These are phyloP conservation scores for Parathielavia appendiculata DNA, from an alignment of 495 filamentous ascomycete genomes.

Conservation along the genomic window DNA sequence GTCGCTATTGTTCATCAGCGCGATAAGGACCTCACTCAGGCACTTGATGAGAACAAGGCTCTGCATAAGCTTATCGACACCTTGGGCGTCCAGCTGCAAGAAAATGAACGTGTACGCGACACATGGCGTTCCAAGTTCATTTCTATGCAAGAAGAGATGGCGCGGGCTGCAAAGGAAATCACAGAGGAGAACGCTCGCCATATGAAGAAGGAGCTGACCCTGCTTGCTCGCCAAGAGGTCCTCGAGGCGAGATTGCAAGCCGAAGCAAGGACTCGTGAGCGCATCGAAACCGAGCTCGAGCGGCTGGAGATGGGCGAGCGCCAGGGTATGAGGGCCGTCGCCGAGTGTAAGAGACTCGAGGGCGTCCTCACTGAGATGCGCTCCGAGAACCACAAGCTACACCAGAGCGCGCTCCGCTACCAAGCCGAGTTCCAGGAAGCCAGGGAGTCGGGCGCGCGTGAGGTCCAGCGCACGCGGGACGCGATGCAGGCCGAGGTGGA, in stretches of 20 bases:
- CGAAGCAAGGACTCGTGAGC: conserved; percentile 69
- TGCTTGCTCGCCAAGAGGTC: conserved; percentile 69
- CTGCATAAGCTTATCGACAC: conserved; percentile 62
- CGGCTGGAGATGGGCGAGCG: conserved; percentile 69
- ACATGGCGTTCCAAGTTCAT: conserved; percentile 75
- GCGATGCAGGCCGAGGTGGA: conserved; percentile 78
- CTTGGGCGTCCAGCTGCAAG: conserved; percentile 71
- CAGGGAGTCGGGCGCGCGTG: conserved; percentile 65
- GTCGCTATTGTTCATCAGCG: conserved; percentile 38
- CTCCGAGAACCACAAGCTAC: conserved; percentile 62
- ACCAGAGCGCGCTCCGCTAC: conserved; percentile 59
- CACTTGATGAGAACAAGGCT: conserved; percentile 44
- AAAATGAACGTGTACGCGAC: conserved; percentile 73
- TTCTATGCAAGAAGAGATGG: conserved; percentile 78
- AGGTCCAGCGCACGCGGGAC: conserved; percentile 70
- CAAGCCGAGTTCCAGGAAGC: conserved; percentile 81
- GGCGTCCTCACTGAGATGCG: conserved; percentile 58
- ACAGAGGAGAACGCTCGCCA: conserved; percentile 72
- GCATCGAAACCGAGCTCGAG: conserved; percentile 73
- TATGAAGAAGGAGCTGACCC: conserved; percentile 66
- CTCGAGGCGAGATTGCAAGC: conserved; percentile 71
- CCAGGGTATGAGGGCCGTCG: conserved; percentile 55
- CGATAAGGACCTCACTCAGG: conserved; percentile 37
- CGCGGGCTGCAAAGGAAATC: conserved; percentile 66
- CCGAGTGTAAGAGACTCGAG: conserved; percentile 59